These are phyloP conservation scores for Backusella macrospora DNA, from an alignment of 192 early-diverging fungal species.

Conservation along the genomic window DNA sequence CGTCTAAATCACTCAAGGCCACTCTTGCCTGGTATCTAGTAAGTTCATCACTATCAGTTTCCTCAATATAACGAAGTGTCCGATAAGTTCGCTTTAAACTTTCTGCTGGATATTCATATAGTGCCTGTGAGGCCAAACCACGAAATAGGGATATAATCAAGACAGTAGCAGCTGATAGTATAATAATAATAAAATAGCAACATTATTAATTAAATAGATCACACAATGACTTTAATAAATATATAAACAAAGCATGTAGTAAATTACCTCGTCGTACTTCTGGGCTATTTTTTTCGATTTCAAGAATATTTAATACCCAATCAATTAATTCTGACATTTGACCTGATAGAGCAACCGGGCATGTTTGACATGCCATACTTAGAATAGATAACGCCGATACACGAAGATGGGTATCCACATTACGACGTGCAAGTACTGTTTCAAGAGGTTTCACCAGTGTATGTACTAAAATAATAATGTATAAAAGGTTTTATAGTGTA, in stretches of 20 bases:
- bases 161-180: slow-evolving; percentile 66
- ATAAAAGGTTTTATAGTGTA: slow-evolving; percentile 27
- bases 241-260: too few relatives aligned
- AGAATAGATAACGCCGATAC: slow-evolving; percentile 71
- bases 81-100: slow-evolving; percentile 58
- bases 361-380: slow-evolving; percentile 68
- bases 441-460: slow-evolving; percentile 41
- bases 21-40: slow-evolving; percentile 70
- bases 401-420: slow-evolving; percentile 41
- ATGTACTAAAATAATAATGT: slow-evolving; percentile 34
- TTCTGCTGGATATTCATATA: slow-evolving; percentile 60
- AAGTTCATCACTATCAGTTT: slow-evolving; percentile 72
- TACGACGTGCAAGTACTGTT: slow-evolving; percentile 31
- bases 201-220: background rate
- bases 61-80: slow-evolving; percentile 63
- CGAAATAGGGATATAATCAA: slow-evolving; percentile 70
- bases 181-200: background rate
- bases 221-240: slow-evolving; percentile 1
- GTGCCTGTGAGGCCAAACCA: slow-evolving; percentile 60
- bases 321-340: slow-evolving; percentile 69
- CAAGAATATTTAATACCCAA: slow-evolving; percentile 70
- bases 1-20: slow-evolving; percentile 71
- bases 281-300: slow-evolving; percentile 55
- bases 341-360: slow-evolving; percentile 67
- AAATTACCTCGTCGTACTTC: slow-evolving; percentile 65